Evolutionary conservation across 106 monocot genomes (phyloP), one percentile per base, ranked within the genome.

Genomic region (Dendrobium catenatum): DNA sequence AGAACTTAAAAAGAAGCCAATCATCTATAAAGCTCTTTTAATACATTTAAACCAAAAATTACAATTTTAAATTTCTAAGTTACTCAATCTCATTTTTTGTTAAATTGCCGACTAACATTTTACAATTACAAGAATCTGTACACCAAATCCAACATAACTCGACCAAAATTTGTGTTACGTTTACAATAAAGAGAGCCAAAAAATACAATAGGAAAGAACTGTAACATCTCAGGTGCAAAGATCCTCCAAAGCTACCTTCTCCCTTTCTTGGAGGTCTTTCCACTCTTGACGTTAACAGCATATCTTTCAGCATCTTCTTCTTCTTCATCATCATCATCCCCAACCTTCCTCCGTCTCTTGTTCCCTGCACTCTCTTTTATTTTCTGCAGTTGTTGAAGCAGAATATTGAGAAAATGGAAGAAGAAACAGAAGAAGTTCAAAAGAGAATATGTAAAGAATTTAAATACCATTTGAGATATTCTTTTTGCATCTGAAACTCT

Each of bases 401-500:
- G 6, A 16, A 55, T 49, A 5, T 61, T 9, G 20, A 66, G 40
- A 70, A 43, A 47, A 41, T 7, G 42, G 37, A 80, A 20, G 13
- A 10, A 13, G 51, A 16, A 20, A 42, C 64, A 33, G n/a, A 26
- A 31, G 0, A 48, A 19, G 9, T 26, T 41, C 18, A 76, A 51
- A 64, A 26, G 16, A 27, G 27, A 0, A 20, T 42, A 5, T 20
- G 18, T 0, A 80, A 22, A 9, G 5, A 48, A 8, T 77, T 77
- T 42, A 4, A 17, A 81, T 91, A 94, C 90, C 87, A 80, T 88
- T 20, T 84, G 80, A 42, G 91, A 80, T 26, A 86, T 87, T 72
- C 91, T 86, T 74, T 79, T 91, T 0, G 94, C 89, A 46, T 88
- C 91, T 3, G 88, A 75, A 10, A 91, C 89, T 17, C 83, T 81